Evolutionary conservation across 2,329 filamentous ascomycete species (phyloP), one percentile per base, ranked within the genome.

Genomic region (Thielaviopsis populi): DNA sequence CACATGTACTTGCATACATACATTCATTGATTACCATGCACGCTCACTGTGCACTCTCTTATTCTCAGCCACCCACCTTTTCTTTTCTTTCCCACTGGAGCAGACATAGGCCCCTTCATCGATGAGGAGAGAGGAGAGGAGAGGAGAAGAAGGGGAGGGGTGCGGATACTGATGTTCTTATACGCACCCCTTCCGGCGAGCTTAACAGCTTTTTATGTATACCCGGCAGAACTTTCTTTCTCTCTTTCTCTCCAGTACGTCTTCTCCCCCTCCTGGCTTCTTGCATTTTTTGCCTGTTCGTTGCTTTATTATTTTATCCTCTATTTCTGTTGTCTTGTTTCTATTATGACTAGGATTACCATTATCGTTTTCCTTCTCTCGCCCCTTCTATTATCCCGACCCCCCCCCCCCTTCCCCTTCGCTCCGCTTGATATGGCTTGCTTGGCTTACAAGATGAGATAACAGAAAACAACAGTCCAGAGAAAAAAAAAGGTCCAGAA

Each of bases 301-400:
- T 48, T 53, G 63, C 54, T 50, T 50, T 56, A 59, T 64, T 65
- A 11, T 24, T 24, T 27, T 19, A 33, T 37, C 58, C 41, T 37
- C 17, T 61, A 17, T 37, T 22, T 22, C 15, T 59, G 41, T 19
- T 56, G 50, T 24, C 30, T 63, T 56, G 46, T 50, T 50, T 50
- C 46, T 50, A 50, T 24, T 11, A 50, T 19, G 19, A 15, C 33
- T n/a, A 50, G 24, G 24, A 24, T 22, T 11, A 24, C 19, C 46
- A 27, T 50, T 19, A 50, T 50, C 46, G 33, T 37, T 37, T 37
- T 37, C 19, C 22, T 24, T 50, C 19, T 41, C 24, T 59, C 33
- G 40, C 15, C 40, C 37, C 33, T 37, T 37, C 33, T 37, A 37
- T 50, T 50, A 13, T 50, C 19, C 24, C 24, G 42, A 46, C 19